These are phyloP conservation scores for Singerocomus inundabilis DNA, from an alignment of 1,284 basidiomycete species.

Conservation along the genomic window DNA sequence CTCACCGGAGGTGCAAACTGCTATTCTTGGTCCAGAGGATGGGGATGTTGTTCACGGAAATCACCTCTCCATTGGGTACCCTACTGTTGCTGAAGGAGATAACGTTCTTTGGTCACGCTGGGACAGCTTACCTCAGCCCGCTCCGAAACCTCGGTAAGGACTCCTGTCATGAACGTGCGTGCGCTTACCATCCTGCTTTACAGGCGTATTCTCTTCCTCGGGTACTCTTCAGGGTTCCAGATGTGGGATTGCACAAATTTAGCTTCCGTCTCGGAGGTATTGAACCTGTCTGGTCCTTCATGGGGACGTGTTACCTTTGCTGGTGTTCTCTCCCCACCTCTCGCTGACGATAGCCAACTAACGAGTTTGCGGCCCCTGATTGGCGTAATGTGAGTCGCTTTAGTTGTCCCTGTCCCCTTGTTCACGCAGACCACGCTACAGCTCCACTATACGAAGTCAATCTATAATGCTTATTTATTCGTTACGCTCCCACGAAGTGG, in stretches of 20 bases:
- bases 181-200: not conserved
- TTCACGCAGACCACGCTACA: slow-evolving; percentile 15
- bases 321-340: slow-evolving; percentile 43
- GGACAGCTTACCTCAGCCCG: slow-evolving; percentile 24
- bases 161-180: slow-evolving; percentile 7
- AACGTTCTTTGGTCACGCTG: slow-evolving; percentile 25
- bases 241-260: slow-evolving; percentile 69
- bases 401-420: not conserved
- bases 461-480: slow-evolving; percentile 58
- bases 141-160: slow-evolving; percentile 22
- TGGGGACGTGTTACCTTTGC: slow-evolving; percentile 44
- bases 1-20: slow-evolving; percentile 18
- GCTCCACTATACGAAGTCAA: slow-evolving; percentile 28
- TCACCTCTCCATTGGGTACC: slow-evolving; percentile 23
- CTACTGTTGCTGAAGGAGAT: slow-evolving; percentile 34
- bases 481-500: slow-evolving; percentile 50
- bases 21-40: slow-evolving; percentile 25
- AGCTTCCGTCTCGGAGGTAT: slow-evolving; percentile 43
- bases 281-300: slow-evolving; percentile 28
- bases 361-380: slow-evolving; percentile 45
- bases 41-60: slow-evolving; percentile 20
- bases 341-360: slow-evolving; percentile 30
- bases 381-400: slow-evolving; percentile 53
- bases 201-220: slow-evolving; percentile 59
- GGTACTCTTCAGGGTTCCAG: slow-evolving; percentile 58